These are phyloP conservation scores for Blastocystis sp. DNA, from an alignment of 352 stramenopile species.

Conservation along the genomic window DNA sequence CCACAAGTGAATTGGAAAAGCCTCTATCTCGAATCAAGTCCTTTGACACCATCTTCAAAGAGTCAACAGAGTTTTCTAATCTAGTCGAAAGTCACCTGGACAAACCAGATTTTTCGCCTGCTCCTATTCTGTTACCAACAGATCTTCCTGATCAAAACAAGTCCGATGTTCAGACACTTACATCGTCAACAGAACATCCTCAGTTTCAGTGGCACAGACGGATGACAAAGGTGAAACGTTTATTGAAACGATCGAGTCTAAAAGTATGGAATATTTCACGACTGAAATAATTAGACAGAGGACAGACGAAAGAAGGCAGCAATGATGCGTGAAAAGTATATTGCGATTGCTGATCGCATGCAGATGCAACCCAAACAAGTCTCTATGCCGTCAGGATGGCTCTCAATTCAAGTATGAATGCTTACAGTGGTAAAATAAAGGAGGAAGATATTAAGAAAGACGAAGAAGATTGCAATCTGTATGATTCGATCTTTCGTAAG, in stretches of 20 bases:
- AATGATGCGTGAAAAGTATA: slow-evolving; percentile 41
- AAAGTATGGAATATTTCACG: not conserved
- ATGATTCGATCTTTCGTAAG: not conserved
- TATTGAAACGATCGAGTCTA: not conserved
- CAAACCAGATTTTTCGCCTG: not conserved
- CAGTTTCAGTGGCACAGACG: not conserved
- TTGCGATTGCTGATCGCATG: not conserved
- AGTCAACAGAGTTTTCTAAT: not conserved
- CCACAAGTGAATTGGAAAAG: not conserved
- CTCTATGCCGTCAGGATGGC: not conserved
- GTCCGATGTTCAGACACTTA: not conserved
- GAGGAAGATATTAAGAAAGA: not conserved
- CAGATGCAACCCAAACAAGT: not conserved
- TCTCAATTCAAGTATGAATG: not conserved
- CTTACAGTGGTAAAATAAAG: not conserved
- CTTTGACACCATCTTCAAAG: not conserved
- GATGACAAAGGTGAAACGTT: not conserved
- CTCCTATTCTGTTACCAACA: not conserved
- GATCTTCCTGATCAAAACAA: not conserved
- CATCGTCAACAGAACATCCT: not conserved
- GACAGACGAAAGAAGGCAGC: not conserved
- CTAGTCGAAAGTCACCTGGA: not conserved
- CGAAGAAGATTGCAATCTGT: not conserved
- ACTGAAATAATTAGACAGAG: not conserved
- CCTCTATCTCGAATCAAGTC: not conserved